Base-by-base conservation (phyloP, 257 asterid genomes). In the Striga asiatica region DNA sequence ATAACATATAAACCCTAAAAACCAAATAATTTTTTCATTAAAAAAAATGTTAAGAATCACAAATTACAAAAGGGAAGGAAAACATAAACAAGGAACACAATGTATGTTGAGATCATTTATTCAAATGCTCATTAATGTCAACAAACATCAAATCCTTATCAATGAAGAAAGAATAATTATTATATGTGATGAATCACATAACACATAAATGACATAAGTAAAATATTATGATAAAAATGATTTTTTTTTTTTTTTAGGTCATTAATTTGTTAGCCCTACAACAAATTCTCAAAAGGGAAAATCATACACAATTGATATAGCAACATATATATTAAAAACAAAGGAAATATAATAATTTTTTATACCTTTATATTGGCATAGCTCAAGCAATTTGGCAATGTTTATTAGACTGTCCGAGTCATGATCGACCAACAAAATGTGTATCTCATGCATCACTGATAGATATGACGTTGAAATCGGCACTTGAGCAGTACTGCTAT, bases 401-500 rank as follows among this genome's bases (percentile, higher is more conserved):
- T 11, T 54, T 0, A 57, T 8, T n/a, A 46, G 14, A 42, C 35
- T 21, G 1, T 66, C 58, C 0, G 64, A 4, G 34, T 72, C 79
- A 29, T 72, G 77, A 17, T 73, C 82, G 28, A 73, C 79, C 1
- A 66, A 63, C 61, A 76, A 32, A 37, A 76, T 70, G 60, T 76
- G 82, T 50, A 70, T 42, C 50, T 76, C 70, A 9, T 37, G 53
- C 74, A 66, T 60, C 20, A 69, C 65, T 0, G 48, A 2, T 2
- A 50, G 59, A 14, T 63, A 62, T 11, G 79, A 66, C 13, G 48
- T 52, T 29, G 19, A 12, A n/a, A n/a, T n/a, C n/a, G n/a, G n/a
- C n/a, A n/a, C n/a, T n/a, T n/a, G n/a, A n/a, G n/a, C n/a, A n/a
- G n/a, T n/a, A n/a, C n/a, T n/a, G n/a, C n/a, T n/a, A n/a, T n/a